Evolutionary conservation across 192 early-diverging fungal species (phyloP).

Genomic region (Phycomyces blakesleeanus): DNA sequence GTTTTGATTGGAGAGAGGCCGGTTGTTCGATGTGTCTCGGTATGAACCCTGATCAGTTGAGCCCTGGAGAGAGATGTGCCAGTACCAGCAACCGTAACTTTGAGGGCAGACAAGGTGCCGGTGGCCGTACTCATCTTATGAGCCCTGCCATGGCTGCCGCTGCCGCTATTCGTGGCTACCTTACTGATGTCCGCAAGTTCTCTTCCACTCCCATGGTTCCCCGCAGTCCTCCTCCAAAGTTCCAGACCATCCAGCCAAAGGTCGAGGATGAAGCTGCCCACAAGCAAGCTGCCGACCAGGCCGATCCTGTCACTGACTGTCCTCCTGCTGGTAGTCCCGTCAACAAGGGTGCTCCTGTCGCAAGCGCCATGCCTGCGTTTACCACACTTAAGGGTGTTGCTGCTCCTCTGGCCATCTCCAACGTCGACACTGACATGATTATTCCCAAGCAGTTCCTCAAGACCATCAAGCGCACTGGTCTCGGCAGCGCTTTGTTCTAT

Average conservation of each 20-base stretch:
- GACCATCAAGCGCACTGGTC: slow-evolving; percentile 68
- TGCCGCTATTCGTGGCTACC: slow-evolving; percentile 57
- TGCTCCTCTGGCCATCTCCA: slow-evolving; percentile 56
- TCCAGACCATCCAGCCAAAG: slow-evolving; percentile 5
- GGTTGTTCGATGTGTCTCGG: slow-evolving; percentile 73
- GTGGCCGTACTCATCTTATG: slow-evolving; percentile 62
- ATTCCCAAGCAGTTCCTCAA: slow-evolving; percentile 78
- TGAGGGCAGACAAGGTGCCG: slow-evolving; percentile 65
- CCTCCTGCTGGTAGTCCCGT: slow-evolving; percentile 7
- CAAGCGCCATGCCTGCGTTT: slow-evolving; percentile 54
- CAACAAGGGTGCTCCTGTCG: background rate
- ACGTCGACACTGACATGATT: slow-evolving; percentile 72
- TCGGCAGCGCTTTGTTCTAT: slow-evolving; percentile 58
- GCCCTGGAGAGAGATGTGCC: slow-evolving; percentile 64
- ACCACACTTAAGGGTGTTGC: slow-evolving; percentile 54
- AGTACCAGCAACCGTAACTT: slow-evolving; percentile 75
- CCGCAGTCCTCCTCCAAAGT: slow-evolving; percentile 18
- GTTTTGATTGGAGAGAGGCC: slow-evolving; percentile 70
- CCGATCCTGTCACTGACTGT: slow-evolving; percentile 6
- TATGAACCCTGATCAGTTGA: slow-evolving; percentile 72
- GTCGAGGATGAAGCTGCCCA: slow-evolving; percentile 32
- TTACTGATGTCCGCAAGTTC: slow-evolving; percentile 58
- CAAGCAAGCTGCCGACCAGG: background rate
- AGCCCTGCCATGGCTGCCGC: slow-evolving; percentile 70
- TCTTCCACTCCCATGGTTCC: slow-evolving; percentile 34